Percentiles rank a stretch among this genome's conserved stretches.
These are phyloP conservation scores for Colletotrichum somersetense DNA, from an alignment of 2,329 filamentous ascomycete species.

Conservation along the genomic window DNA sequence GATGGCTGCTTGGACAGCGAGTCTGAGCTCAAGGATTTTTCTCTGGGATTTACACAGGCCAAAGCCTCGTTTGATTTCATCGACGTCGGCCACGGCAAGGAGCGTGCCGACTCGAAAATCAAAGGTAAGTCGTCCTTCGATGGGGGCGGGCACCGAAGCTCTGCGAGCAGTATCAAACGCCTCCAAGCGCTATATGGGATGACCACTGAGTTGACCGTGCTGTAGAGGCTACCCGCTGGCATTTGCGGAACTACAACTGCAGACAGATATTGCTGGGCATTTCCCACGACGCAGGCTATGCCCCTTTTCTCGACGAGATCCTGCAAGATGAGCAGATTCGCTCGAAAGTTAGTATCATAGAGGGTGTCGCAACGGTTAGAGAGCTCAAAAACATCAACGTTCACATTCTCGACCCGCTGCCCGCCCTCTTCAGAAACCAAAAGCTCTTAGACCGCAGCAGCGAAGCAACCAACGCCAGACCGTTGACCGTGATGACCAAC, in stretches of 20 bases:
- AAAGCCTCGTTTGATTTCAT: conserved; percentile 73
- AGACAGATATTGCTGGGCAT: conserved; percentile 72
- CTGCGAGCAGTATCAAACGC: neutral
- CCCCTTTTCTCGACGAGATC: conserved; percentile 69
- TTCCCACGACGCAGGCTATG: conserved; percentile 72
- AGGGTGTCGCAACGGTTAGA: conserved; percentile 64
- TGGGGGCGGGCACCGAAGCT: neutral
- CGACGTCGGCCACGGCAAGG: conserved; percentile 71
- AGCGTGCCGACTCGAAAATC: conserved; percentile 71
- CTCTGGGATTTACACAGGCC: conserved; percentile 70
- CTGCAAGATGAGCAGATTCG: conserved; percentile 58
- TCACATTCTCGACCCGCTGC: conserved; percentile 59
- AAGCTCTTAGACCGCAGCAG: conserved; percentile 59
- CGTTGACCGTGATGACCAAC: conserved; percentile 37
- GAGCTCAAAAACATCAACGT: conserved; percentile 63
- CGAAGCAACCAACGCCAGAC: conserved; percentile 30
- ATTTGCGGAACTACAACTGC: conserved; percentile 72
- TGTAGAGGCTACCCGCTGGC: conserved; percentile 65
- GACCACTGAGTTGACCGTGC: conserved; percentile 23
- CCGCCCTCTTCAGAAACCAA: conserved; percentile 65
- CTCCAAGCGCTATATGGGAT: neutral
- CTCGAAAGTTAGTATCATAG: conserved; percentile 65
- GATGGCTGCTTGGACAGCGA: conserved; percentile 61
- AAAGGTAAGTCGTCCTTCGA: conserved; percentile 60
- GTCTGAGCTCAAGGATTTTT: conserved; percentile 67